phyloP scores from a whole-genome alignment of 768 basidiomycete species.

The Collybiopsis confluens region DNA sequence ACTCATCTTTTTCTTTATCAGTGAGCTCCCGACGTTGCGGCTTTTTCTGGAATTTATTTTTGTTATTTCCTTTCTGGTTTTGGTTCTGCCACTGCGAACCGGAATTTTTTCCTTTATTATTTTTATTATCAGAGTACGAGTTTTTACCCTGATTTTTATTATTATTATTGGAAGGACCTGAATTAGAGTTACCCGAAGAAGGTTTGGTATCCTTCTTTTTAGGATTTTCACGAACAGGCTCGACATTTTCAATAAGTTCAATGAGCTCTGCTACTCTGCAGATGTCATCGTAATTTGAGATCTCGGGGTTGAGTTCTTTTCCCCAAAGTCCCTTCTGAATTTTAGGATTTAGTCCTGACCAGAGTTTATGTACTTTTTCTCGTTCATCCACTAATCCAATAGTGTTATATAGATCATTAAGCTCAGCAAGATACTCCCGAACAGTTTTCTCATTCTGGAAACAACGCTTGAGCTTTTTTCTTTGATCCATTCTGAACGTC shows the following conservation, averaged over 20 bases:
- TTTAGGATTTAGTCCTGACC: conserved; percentile 6
- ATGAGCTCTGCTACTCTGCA: conserved; percentile 20
- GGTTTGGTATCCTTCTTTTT: no score
- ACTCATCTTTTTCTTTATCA: conserved; percentile 9
- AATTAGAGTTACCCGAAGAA: no score
- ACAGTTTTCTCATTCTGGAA: conserved; percentile 18
- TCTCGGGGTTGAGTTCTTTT: conserved; percentile 22
- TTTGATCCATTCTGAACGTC: conserved; percentile 21
- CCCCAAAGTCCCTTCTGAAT: conserved; percentile 26
- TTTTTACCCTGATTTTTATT: no score
- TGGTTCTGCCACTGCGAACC: no score
- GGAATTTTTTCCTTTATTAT: no score
- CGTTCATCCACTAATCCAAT: conserved; percentile 3
- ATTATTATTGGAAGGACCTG: no score
- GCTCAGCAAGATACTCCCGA: conserved; percentile 27
- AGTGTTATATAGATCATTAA: conserved; percentile 14
- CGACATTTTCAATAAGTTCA: conserved; percentile 18
- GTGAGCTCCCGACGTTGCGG: conserved; percentile 1
- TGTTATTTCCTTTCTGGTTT: no score
- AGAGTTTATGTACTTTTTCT: conserved; percentile 8
- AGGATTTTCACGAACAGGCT: no score
- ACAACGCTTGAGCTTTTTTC: conserved; percentile 7
- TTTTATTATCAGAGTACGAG: no score
- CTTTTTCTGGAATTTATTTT: background rate
- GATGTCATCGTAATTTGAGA: conserved; percentile 21